Evolutionary conservation across 2,329 filamentous ascomycete species (phyloP).

Genomic region (Aspergillus fructus): DNA sequence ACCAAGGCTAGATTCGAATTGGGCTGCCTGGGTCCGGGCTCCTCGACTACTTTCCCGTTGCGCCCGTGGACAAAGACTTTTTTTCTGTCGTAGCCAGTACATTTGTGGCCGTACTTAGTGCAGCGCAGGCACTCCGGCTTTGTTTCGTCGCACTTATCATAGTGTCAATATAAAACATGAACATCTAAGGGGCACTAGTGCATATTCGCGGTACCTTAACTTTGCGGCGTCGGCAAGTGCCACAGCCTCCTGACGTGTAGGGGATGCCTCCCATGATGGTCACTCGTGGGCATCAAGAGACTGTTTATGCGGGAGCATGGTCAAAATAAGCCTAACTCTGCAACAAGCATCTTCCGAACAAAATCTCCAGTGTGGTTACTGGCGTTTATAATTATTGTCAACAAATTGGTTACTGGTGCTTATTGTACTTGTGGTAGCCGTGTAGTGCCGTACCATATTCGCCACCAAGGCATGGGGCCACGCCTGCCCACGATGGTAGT

Average conservation of each 20-base stretch:
- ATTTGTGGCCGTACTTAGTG: slow-evolving; percentile 24
- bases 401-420: neutral
- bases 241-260: slow-evolving; percentile 21
- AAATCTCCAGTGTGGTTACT: neutral
- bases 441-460: neutral
- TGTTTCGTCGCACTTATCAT: slow-evolving; percentile 23
- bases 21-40: neutral
- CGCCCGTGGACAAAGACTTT: slow-evolving; percentile 18
- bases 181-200: no score
- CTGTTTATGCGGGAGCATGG: neutral
- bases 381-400: neutral
- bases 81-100: slow-evolving; percentile 19
- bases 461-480: neutral
- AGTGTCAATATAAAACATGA: neutral
- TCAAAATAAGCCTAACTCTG: neutral
- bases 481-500: no score
- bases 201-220: slow-evolving; percentile 15
- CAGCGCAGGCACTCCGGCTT: slow-evolving; percentile 23
- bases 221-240: slow-evolving; percentile 21
- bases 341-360: no score
- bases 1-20: neutral
- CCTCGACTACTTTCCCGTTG: neutral
- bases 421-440: neutral
- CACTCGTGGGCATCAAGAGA: neutral
- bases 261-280: slow-evolving; percentile 18